Evolutionary conservation across 306 rosid species (phyloP).

Genomic region (Luffa aegyptiaca): DNA sequence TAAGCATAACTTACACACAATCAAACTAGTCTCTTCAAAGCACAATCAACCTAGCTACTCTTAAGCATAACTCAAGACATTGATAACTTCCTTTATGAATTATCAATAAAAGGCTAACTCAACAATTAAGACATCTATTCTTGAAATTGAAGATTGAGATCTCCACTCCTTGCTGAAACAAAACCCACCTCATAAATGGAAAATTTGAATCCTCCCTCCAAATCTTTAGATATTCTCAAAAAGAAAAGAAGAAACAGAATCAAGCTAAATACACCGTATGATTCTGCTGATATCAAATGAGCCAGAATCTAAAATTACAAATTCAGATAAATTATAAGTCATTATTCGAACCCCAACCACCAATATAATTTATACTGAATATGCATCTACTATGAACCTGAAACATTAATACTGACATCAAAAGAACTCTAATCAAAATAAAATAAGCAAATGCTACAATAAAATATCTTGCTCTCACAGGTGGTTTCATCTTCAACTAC

Average conservation of each 20-base stretch:
- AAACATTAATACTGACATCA: neutral
- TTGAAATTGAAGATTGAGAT: too few species aligned
- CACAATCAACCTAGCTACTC: too few species aligned
- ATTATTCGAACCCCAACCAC: neutral
- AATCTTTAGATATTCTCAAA: neutral
- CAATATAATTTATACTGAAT: neutral
- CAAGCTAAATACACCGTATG: neutral
- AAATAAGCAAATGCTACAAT: neutral
- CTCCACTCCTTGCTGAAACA: too few species aligned
- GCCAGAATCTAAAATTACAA: neutral
- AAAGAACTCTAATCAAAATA: neutral
- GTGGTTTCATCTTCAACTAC: conserved; percentile 3
- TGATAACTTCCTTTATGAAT: too few species aligned
- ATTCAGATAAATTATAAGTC: neutral
- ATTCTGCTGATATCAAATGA: neutral
- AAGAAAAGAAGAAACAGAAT: neutral
- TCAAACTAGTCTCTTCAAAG: too few species aligned
- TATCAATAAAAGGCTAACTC: too few species aligned
- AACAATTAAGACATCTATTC: too few species aligned
- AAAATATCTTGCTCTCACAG: neutral
- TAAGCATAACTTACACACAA: too few species aligned
- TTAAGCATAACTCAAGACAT: too few species aligned
- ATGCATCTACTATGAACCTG: conserved; percentile 1
- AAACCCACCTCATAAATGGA: too few species aligned
- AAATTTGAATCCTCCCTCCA: too few species aligned